A percentile compares a stretch with the other conserved stretches of the same genome.
Evolutionary conservation across 2,329 filamentous ascomycete genomes (phyloP).

Genomic region (Iodosphaeria phyllophila): DNA sequence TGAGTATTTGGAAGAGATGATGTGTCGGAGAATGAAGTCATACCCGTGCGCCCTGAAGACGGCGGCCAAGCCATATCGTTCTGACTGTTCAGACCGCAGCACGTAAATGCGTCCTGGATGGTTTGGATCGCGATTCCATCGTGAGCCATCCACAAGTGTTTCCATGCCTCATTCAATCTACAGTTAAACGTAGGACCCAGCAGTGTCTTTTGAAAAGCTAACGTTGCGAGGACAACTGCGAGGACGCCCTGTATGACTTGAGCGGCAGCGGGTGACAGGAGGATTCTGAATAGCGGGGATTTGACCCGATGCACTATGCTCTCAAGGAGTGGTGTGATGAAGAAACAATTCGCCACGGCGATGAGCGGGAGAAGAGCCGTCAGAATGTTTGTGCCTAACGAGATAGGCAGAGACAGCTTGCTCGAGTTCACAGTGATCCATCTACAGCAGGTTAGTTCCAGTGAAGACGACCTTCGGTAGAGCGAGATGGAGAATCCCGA

Average conservation of each 20-base stretch:
- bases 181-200: slow-evolving; percentile 24
- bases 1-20: too few species aligned
- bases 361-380: slow-evolving; percentile 12
- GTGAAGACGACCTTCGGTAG: too few species aligned
- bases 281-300: slow-evolving; percentile 4
- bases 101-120: slow-evolving; percentile 47
- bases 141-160: slow-evolving; percentile 28
- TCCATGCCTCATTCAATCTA: slow-evolving; percentile 36
- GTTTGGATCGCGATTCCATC: slow-evolving; percentile 27
- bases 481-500: too few species aligned
- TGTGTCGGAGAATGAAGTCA: too few species aligned
- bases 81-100: slow-evolving; percentile 43
- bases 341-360: slow-evolving; percentile 10
- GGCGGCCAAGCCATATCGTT: slow-evolving; percentile 41
- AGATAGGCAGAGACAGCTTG: slow-evolving; percentile 11
- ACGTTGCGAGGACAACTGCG: slow-evolving; percentile 23
- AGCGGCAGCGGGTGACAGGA: slow-evolving; percentile 14
- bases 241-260: slow-evolving; percentile 24
- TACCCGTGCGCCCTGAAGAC: slow-evolving; percentile 9
- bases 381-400: slow-evolving; percentile 11
- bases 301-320: slow-evolving; percentile 1
- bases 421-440: slow-evolving; percentile 12
- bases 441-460: too few species aligned
- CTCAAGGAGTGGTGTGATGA: slow-evolving; percentile 6
- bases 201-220: slow-evolving; percentile 15